These are phyloP conservation scores for Coffea eugenioides DNA, from an alignment of 257 asterid genomes.

Conservation along the genomic window DNA sequence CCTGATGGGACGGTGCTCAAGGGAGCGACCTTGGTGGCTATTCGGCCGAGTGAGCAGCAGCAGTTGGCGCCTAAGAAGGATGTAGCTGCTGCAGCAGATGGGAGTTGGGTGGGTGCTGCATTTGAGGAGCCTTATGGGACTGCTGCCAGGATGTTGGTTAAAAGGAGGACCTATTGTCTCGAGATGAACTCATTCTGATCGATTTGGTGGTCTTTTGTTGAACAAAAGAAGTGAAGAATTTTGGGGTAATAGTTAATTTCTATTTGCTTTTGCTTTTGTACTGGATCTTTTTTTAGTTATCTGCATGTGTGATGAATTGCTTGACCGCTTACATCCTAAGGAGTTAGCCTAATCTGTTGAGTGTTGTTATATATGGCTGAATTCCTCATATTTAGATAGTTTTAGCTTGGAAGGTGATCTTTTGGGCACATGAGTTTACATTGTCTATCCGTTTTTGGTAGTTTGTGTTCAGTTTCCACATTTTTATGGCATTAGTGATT, in stretches of 20 bases:
- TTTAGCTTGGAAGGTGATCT: not conserved
- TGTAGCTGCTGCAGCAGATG: slow-evolving; percentile 43
- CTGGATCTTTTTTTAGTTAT: not conserved
- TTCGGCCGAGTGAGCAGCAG: slow-evolving; percentile 79
- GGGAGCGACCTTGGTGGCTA: slow-evolving; percentile 90
- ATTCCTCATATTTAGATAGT: too few relatives aligned
- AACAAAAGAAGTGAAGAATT: not conserved
- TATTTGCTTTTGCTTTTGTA: not conserved
- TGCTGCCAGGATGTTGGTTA: slow-evolving; percentile 82
- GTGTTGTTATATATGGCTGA: not conserved
- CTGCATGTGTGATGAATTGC: not conserved
- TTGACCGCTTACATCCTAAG: not conserved
- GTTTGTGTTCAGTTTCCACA: too few relatives aligned
- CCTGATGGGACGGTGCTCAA: slow-evolving; percentile 76
- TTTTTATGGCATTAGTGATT: too few relatives aligned
- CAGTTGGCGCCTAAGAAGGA: slow-evolving; percentile 70
- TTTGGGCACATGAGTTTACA: not conserved
- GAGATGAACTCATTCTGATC: slow-evolving; percentile 89
- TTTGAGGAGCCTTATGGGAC: slow-evolving; percentile 77
- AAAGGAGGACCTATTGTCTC: slow-evolving; percentile 82
- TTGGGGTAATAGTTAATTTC: slow-evolving; percentile 8
- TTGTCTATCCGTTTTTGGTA: not conserved
- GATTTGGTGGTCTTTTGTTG: not conserved
- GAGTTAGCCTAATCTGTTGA: not conserved
- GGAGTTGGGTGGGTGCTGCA: slow-evolving; percentile 62